Conservation (phyloP, 306 rosid genomes). For the Medicago lupulina region DNA sequence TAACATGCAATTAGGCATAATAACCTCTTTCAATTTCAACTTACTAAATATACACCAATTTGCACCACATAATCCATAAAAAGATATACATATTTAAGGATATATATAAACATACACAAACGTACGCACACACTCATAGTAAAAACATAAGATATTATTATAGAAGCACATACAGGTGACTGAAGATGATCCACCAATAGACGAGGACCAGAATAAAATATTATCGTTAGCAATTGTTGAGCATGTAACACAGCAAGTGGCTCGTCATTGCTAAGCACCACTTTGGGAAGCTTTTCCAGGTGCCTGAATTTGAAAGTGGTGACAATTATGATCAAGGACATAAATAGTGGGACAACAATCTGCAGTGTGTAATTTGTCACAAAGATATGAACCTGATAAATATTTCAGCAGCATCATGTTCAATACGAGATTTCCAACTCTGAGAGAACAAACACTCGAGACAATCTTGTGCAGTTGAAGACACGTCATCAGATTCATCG, state of each 20-base stretch:
- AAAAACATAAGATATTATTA: constrained; percentile 34
- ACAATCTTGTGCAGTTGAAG: constrained; percentile 74
- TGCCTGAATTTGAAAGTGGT: constrained; percentile 61
- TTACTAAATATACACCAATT: constrained; percentile 23
- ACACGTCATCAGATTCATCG: constrained; percentile 81
- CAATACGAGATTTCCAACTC: constrained; percentile 52
- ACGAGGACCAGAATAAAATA: constrained; percentile 87
- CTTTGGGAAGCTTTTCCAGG: constrained; percentile 86
- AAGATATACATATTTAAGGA: constrained; percentile 12
- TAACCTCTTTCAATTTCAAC: constrained; percentile 9
- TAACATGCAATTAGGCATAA: no score
- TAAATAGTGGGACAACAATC: constrained; percentile 24
- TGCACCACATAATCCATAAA: background rate
- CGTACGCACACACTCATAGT: background rate
- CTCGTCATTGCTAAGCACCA: constrained; percentile 86
- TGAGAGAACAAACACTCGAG: constrained; percentile 62
- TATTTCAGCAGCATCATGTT: constrained; percentile 63
- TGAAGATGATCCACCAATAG: constrained; percentile 79
- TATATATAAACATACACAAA: background rate
- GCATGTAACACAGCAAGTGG: constrained; percentile 72
- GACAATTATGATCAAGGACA: constrained; percentile 32
- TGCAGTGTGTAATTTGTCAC: constrained; percentile 29
- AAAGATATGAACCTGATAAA: constrained; percentile 69
- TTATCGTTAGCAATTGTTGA: constrained; percentile 71
- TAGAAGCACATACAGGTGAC: constrained; percentile 73